Evolutionary conservation across 768 basidiomycete genomes (phyloP).

Genomic region (Tephrocybe sp.): DNA sequence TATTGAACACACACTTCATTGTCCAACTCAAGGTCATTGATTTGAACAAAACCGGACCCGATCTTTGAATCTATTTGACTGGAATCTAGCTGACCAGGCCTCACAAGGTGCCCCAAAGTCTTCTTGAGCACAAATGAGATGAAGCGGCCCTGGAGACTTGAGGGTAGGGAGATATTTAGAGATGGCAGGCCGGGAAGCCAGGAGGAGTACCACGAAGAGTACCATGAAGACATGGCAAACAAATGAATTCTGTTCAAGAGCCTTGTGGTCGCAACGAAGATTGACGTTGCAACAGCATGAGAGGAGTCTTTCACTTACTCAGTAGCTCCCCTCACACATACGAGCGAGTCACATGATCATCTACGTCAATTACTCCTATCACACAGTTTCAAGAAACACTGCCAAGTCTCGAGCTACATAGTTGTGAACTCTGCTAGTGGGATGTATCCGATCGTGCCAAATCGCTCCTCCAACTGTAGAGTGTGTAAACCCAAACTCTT

Average conservation of each 20-base stretch:
- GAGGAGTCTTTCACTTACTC: no score
- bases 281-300: no score
- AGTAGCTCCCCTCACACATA: no score
- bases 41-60: slow-evolving; percentile 85
- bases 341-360: no score
- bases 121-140: slow-evolving; percentile 86
- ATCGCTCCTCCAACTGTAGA: slow-evolving; percentile 32
- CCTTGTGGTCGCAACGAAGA: no score
- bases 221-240: slow-evolving; percentile 48
- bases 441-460: slow-evolving; percentile 55
- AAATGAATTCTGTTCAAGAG: neutral
- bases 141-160: slow-evolving; percentile 82
- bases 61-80: slow-evolving; percentile 90
- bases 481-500: slow-evolving; percentile 32
- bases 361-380: neutral
- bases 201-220: slow-evolving; percentile 54
- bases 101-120: slow-evolving; percentile 80
- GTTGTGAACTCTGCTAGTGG: slow-evolving; percentile 48
- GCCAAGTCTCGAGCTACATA: slow-evolving; percentile 42
- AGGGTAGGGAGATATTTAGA: slow-evolving; percentile 63
- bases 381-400: slow-evolving; percentile 29
- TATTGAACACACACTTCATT: slow-evolving; percentile 50
- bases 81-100: slow-evolving; percentile 85
- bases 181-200: slow-evolving; percentile 65
- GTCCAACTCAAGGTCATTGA: slow-evolving; percentile 81